These are phyloP conservation scores for Mortierella sp. DNA, from an alignment of 371 early-diverging fungal genomes.

Conservation along the genomic window DNA sequence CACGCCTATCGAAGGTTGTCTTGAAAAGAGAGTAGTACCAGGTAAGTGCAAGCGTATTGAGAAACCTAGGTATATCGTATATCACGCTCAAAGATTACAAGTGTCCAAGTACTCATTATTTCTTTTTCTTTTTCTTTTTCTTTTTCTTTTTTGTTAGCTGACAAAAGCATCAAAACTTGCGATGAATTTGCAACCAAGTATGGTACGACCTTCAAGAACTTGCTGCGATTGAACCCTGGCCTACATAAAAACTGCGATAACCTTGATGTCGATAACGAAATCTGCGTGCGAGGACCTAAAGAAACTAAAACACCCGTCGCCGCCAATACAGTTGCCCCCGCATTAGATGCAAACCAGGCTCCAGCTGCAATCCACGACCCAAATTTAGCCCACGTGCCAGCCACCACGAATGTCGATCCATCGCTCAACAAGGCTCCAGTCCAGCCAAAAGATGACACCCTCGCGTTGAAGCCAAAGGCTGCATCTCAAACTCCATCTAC, in stretches of 20 bases:
- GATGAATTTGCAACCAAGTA: slow-evolving; percentile 6
- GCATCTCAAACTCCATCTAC: too few species aligned
- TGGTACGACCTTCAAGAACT: slow-evolving; percentile 8
- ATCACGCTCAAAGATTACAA: background rate
- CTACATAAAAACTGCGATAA: slow-evolving; percentile 27
- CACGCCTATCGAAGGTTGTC: slow-evolving; percentile 13
- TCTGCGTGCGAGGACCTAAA: slow-evolving; percentile 20
- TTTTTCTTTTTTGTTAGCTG: too few species aligned
- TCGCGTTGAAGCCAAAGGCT: too few species aligned
- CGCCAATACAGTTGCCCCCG: background rate
- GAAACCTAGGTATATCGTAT: too few species aligned
- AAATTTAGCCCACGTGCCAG: background rate
- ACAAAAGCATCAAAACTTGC: slow-evolving; percentile 8
- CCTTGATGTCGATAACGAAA: slow-evolving; percentile 11
- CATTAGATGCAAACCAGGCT: background rate
- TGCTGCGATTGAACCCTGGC: slow-evolving; percentile 16
- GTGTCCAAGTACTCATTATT: background rate
- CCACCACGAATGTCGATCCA: too few species aligned
- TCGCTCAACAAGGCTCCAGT: too few species aligned
- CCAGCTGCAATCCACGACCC: too few species aligned
- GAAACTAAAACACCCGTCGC: background rate
- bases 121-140: too few species aligned
- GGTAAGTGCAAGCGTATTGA: too few species aligned
- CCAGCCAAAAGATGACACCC: background rate
- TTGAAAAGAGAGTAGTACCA: background rate